phyloP scores from a whole-genome alignment of 2,329 filamentous ascomycete species.

The Bisporella sp. region DNA sequence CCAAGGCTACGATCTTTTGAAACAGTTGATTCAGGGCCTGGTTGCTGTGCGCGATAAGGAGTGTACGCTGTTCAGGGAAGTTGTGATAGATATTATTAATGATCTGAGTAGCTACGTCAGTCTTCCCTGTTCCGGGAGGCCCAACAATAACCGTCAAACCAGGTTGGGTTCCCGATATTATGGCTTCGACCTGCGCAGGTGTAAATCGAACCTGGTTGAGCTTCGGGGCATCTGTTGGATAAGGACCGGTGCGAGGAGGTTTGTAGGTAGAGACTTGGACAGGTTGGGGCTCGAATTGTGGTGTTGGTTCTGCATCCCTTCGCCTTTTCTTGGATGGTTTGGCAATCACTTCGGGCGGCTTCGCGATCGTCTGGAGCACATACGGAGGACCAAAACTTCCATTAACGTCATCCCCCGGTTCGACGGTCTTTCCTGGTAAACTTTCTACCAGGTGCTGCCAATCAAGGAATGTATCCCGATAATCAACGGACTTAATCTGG shows the following conservation, averaged over 20 bases:
- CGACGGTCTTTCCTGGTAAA: slow-evolving; percentile 78
- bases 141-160: slow-evolving; percentile 91
- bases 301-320: slow-evolving; percentile 63
- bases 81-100: slow-evolving; percentile 99
- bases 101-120: slow-evolving; percentile 97
- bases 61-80: slow-evolving; percentile 84
- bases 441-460: slow-evolving; percentile 92
- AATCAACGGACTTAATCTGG: slow-evolving; percentile 73
- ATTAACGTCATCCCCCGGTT: slow-evolving; percentile 64
- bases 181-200: slow-evolving; percentile 82
- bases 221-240: slow-evolving; percentile 76
- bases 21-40: slow-evolving; percentile 97
- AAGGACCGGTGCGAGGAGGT: slow-evolving; percentile 82
- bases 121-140: slow-evolving; percentile 94
- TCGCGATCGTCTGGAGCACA: slow-evolving; percentile 62
- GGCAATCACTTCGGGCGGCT: slow-evolving; percentile 39
- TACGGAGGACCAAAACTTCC: slow-evolving; percentile 83
- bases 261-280: slow-evolving; percentile 86
- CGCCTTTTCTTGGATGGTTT: slow-evolving; percentile 82
- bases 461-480: slow-evolving; percentile 88
- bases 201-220: slow-evolving; percentile 84
- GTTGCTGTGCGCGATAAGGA: slow-evolving; percentile 94
- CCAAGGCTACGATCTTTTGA: slow-evolving; percentile 91
- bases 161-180: slow-evolving; percentile 88
- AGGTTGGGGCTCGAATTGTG: slow-evolving; percentile 56